phyloP scores from a whole-genome alignment of 768 basidiomycete genomes.

The Fistulinella prunicolor region DNA sequence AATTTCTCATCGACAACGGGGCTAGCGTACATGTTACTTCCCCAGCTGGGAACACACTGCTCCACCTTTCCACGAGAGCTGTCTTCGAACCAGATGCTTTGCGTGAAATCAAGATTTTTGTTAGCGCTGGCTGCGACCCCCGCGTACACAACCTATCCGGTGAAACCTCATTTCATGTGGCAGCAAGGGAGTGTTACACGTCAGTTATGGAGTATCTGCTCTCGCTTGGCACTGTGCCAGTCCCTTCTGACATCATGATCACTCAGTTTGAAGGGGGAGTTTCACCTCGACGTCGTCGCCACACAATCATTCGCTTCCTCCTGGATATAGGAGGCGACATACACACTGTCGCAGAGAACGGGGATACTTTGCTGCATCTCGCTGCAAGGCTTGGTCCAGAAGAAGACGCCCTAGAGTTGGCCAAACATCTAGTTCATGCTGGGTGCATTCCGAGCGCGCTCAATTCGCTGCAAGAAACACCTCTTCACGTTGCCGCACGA shows the following conservation, averaged over 20 bases:
- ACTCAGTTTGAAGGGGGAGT: background rate
- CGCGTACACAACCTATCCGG: background rate
- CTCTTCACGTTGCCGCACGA: background rate
- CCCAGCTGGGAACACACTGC: background rate
- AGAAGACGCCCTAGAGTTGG: background rate
- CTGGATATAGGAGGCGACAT: background rate
- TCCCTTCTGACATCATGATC: background rate
- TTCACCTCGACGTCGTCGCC: background rate
- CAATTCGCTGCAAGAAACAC: background rate
- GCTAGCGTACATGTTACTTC: background rate
- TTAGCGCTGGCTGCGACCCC: background rate
- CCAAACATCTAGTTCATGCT: background rate
- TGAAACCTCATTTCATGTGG: background rate
- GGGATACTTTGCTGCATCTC: background rate
- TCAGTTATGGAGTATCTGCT: background rate
- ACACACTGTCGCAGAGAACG: background rate
- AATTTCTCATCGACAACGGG: background rate
- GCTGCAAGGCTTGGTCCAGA: background rate
- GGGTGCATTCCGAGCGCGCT: background rate
- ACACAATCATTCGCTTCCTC: background rate
- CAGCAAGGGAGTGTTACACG: background rate
- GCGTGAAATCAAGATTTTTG: background rate
- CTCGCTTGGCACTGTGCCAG: background rate
- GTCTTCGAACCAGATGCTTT: background rate
- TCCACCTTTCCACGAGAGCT: background rate